phyloP scores from a whole-genome alignment of 1,139 yeast genomes.

The Hansenula lynferdii region DNA sequence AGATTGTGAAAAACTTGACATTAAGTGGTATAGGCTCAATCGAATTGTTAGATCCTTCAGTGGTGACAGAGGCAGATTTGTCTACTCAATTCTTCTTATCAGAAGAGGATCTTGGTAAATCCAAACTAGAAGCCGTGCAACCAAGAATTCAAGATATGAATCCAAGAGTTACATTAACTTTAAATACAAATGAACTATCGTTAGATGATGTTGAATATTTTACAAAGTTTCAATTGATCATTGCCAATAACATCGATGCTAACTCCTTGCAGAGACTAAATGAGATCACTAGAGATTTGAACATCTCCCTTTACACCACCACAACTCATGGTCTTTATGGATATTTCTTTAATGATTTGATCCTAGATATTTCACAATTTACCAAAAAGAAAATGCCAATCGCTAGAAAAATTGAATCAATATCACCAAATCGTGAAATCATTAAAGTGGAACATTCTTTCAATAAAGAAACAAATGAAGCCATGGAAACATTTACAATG shows the following conservation, averaged over 20 bases:
- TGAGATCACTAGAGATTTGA: constrained; percentile 43
- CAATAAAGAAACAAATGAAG: constrained; percentile 31
- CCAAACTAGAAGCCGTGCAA: constrained; percentile 51
- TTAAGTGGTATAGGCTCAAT: constrained; percentile 85
- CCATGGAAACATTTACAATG: constrained; percentile 49
- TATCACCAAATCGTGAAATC: constrained; percentile 37
- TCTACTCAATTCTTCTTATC: constrained; percentile 78
- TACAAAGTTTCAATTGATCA: constrained; percentile 60
- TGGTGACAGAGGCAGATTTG: constrained; percentile 58
- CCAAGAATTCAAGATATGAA: constrained; percentile 65
- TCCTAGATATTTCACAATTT: constrained; percentile 46
- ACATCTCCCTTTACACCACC: constrained; percentile 64
- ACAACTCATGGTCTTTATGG: constrained; percentile 82
- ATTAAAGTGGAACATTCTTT: constrained; percentile 35
- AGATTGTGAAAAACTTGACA: constrained; percentile 77
- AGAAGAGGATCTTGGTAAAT: constrained; percentile 46
- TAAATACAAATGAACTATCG: constrained; percentile 29
- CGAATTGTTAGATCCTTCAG: constrained; percentile 59
- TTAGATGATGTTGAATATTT: constrained; percentile 38
- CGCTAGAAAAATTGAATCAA: constrained; percentile 40
- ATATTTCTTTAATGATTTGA: constrained; percentile 72
- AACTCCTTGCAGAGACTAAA: constrained; percentile 43
- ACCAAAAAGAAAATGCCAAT: constrained; percentile 47
- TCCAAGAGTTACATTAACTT: constrained; percentile 58
- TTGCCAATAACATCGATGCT: constrained; percentile 63